Evolutionary conservation across 2,329 filamentous ascomycete genomes (phyloP), one percentile per base, ranked within the genome.

Genomic region (Cladosporium austrohemisphaericum): DNA sequence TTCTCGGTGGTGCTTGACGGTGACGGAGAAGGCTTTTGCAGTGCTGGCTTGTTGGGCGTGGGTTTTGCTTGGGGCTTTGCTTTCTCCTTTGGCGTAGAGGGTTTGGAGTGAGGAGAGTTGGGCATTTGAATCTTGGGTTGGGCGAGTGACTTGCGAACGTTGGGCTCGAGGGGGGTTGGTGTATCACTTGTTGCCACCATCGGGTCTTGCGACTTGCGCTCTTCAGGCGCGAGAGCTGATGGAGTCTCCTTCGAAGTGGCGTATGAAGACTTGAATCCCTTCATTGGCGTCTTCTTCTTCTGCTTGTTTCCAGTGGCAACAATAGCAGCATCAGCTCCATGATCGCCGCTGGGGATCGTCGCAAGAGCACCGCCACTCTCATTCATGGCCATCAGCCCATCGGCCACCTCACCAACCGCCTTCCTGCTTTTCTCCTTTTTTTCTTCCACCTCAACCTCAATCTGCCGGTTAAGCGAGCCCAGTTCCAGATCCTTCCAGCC

Each of bases 401-500:
- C 11, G 10, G 22, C 38, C 16, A 33, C 4, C 16, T 32, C 38
- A 7, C 22, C 37, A 19, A 37, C 16, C 5, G 8, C n/a, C 29
- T 19, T 22, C 22, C 28, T 36, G 26, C 23, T 35, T 14, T 32
- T 8, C 2, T 37, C 28, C n/a, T 41, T 36, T 19, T 28, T 29
- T 16, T 7, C 19, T 22, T 41, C 28, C 11, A 25, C 22, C 16
- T 53, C 43, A 1, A 26, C 38, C 38, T 51, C 52, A 2, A 53
- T 19, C 8, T 50, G 51, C 9, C 23, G 14, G 14, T 57, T 41
- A 32, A 60, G 16, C 49, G 52, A 54, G 3, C 32, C 28, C 22
- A 57, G 19, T 18, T 55, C 49, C 8, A 45, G 22, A 2, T 35
- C 45, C 33, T 50, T 43, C 56, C 56, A 60, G 3, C 13, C n/a